phyloP scores from a whole-genome alignment of 805 yeast genomes.

The Kuraishia capsulata region DNA sequence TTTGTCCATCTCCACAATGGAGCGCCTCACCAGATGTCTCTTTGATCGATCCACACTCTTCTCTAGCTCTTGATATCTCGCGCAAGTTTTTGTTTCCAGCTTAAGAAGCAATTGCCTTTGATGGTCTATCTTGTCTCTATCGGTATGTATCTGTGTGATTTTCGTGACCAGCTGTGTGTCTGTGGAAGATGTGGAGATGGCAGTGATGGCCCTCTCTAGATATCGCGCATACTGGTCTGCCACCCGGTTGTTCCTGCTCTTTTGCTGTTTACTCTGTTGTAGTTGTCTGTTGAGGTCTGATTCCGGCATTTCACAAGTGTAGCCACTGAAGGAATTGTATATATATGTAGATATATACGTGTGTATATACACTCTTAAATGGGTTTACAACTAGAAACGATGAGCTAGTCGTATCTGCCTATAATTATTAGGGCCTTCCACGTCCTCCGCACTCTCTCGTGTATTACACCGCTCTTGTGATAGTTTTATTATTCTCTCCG shows the following conservation, averaged over 20 bases:
- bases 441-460: too few relatives aligned
- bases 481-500: too few relatives aligned
- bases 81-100: conserved; percentile 6
- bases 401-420: too few relatives aligned
- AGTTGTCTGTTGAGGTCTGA: not conserved
- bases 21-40: conserved; percentile 8
- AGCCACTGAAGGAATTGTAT: too few relatives aligned
- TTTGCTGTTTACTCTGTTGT: conserved; percentile 9
- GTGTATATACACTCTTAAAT: too few relatives aligned
- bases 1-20: conserved; percentile 6
- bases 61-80: conserved; percentile 7
- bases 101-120: conserved; percentile 11
- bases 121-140: conserved; percentile 15
- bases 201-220: conserved; percentile 11
- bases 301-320: too few relatives aligned
- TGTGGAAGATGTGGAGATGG: conserved; percentile 4
- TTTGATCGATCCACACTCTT: conserved; percentile 8
- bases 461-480: too few relatives aligned
- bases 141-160: conserved; percentile 19
- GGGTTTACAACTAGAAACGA: too few relatives aligned
- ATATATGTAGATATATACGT: too few relatives aligned
- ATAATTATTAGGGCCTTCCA: too few relatives aligned
- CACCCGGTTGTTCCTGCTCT: conserved; percentile 11
- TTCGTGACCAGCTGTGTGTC: conserved; percentile 10
- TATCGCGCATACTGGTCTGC: conserved; percentile 13